Evolutionary conservation across 176 grass and related monocot species (phyloP).

Genomic region (sorghum (Sorghum bicolor)): Sorghum_bicolor_NCBIv3 NC_012876.2:51373001-51373500

Average conservation of each 20-base stretch:
- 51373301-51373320: slow-evolving; percentile 74
- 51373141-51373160: slow-evolving; percentile 58
- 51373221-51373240: slow-evolving; percentile 22
- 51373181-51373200: slow-evolving; percentile 55
- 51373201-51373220: slow-evolving; percentile 39
- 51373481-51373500: slow-evolving; percentile 52
- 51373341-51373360: slow-evolving; percentile 69
- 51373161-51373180: slow-evolving; percentile 50
- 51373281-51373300: slow-evolving; percentile 32
- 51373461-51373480: slow-evolving; percentile 3
- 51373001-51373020: not conserved
- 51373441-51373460: not conserved
- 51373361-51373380: slow-evolving; percentile 51
- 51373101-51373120: slow-evolving; percentile 37
- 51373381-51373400: not conserved
- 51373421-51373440: not conserved
- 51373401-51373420: slow-evolving; percentile 2
- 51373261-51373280: slow-evolving; percentile 10
- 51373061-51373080: slow-evolving; percentile 56
- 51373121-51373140: slow-evolving; percentile 81
- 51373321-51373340: slow-evolving; percentile 60
- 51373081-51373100: slow-evolving; percentile 47
- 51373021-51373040: not conserved
- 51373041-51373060: slow-evolving; percentile 40
- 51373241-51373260: not conserved